phyloP scores from a whole-genome alignment of 495 filamentous ascomycete species.

The Mycothermus thermophilus region DNA sequence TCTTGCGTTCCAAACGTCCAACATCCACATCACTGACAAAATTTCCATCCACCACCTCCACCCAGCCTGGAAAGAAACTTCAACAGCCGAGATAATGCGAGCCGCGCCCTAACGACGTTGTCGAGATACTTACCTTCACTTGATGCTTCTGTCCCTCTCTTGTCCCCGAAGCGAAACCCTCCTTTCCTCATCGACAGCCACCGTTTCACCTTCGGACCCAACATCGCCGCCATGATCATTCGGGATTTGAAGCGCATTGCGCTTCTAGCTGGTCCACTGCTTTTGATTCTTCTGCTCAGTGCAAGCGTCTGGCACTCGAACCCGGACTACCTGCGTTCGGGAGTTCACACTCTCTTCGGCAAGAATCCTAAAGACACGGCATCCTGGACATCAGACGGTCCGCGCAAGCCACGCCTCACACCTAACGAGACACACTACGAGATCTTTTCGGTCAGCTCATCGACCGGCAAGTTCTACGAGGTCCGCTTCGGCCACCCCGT shows the following conservation, averaged over 20 bases:
- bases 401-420: not conserved
- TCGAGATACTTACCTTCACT: no score
- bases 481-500: slow-evolving; percentile 27
- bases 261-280: slow-evolving; percentile 15
- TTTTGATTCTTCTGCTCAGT: slow-evolving; percentile 14
- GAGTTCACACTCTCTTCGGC: slow-evolving; percentile 4
- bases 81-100: no score
- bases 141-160: no score
- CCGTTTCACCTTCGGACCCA: not conserved
- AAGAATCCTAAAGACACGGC: not conserved
- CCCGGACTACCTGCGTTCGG: slow-evolving; percentile 1
- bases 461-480: slow-evolving; percentile 26
- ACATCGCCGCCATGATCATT: slow-evolving; percentile 15
- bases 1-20: no score
- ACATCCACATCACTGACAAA: no score
- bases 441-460: slow-evolving; percentile 30
- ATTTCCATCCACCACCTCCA: no score
- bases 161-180: not conserved
- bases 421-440: slow-evolving; percentile 15
- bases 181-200: no score
- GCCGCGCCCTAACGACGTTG: no score
- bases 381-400: not conserved
- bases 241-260: slow-evolving; percentile 19
- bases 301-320: slow-evolving; percentile 10
- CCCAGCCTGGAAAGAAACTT: no score